Percentiles rank a stretch among this genome's conserved stretches.
phyloP scores from a whole-genome alignment of 768 basidiomycete genomes.

The Phlebiopsis gigantea region DNA sequence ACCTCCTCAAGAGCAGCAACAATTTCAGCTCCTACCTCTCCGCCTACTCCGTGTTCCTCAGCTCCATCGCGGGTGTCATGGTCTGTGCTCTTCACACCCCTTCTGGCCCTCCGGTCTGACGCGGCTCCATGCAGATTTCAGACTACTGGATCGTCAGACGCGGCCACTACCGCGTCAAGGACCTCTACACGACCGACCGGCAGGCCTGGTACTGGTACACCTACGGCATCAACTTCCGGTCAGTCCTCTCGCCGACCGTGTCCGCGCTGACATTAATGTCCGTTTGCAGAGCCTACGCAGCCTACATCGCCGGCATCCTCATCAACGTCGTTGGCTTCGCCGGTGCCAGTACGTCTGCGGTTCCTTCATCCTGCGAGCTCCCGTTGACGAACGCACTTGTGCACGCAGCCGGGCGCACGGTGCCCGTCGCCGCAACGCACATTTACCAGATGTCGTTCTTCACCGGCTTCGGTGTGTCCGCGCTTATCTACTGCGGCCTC shows the following conservation, averaged over 20 bases:
- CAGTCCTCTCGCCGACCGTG: background rate
- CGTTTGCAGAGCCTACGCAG: slow-evolving; percentile 48
- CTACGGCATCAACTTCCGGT: slow-evolving; percentile 69
- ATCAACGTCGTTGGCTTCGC: slow-evolving; percentile 83
- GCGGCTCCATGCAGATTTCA: slow-evolving; percentile 42
- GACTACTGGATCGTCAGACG: slow-evolving; percentile 74
- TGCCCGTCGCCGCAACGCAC: slow-evolving; percentile 65
- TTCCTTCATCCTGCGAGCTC: background rate
- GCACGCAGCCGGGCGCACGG: slow-evolving; percentile 45
- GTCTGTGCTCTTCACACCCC: slow-evolving; percentile 28
- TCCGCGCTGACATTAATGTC: background rate
- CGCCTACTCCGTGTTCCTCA: slow-evolving; percentile 76
- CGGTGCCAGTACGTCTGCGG: slow-evolving; percentile 51
- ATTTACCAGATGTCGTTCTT: slow-evolving; percentile 80
- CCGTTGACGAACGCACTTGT: background rate
- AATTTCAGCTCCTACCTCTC: slow-evolving; percentile 78
- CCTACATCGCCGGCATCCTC: slow-evolving; percentile 68
- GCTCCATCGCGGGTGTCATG: slow-evolving; percentile 80
- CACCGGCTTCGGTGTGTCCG: slow-evolving; percentile 72
- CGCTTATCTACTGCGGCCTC: slow-evolving; percentile 54
- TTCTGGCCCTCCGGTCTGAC: background rate
- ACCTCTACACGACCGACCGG: slow-evolving; percentile 55
- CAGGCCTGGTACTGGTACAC: slow-evolving; percentile 76
- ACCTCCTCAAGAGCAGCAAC: slow-evolving; percentile 66
- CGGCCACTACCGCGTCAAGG: slow-evolving; percentile 65